Evolutionary conservation across 1,284 basidiomycete genomes (phyloP).

Genomic region (Porogramme epimiltina): DNA sequence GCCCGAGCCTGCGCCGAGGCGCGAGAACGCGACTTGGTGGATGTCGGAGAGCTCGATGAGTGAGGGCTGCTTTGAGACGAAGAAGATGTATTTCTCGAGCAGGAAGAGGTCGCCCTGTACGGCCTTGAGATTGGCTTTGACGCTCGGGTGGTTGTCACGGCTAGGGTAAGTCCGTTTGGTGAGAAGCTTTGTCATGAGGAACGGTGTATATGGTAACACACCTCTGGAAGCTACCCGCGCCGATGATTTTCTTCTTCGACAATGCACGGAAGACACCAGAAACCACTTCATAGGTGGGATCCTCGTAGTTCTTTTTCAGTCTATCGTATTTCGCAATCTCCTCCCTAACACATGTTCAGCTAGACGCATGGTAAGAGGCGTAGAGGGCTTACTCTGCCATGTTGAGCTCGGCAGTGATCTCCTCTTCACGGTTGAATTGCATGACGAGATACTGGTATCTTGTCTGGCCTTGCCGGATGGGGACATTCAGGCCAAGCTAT

Average conservation of each 20-base stretch:
- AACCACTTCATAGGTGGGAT: conserved; percentile 94
- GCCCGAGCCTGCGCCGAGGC: conserved; percentile 88
- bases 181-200: neutral
- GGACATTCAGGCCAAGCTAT: conserved; percentile 86
- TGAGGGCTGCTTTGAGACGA: conserved; percentile 95
- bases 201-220: conserved; percentile 29
- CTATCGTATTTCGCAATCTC: conserved; percentile 78
- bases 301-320: conserved; percentile 90
- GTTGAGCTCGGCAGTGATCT: conserved; percentile 95
- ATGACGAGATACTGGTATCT: conserved; percentile 97
- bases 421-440: conserved; percentile 96
- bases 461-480: conserved; percentile 98
- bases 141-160: conserved; percentile 74
- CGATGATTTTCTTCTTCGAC: conserved; percentile 89
- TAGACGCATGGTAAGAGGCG: too few species aligned
- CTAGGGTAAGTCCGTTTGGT: conserved; percentile 36
- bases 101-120: conserved; percentile 97
- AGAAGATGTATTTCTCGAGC: conserved; percentile 97
- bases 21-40: conserved; percentile 91
- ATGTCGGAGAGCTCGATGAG: conserved; percentile 93
- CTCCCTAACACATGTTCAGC: too few species aligned
- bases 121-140: conserved; percentile 98
- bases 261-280: conserved; percentile 93
- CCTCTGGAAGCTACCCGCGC: conserved; percentile 86
- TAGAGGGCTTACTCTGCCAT: conserved; percentile 75